Percentiles rank a stretch among this genome's conserved stretches.
Conservation (phyloP, 1,284 basidiomycete species). For the Cerioporus squamosus region DNA sequence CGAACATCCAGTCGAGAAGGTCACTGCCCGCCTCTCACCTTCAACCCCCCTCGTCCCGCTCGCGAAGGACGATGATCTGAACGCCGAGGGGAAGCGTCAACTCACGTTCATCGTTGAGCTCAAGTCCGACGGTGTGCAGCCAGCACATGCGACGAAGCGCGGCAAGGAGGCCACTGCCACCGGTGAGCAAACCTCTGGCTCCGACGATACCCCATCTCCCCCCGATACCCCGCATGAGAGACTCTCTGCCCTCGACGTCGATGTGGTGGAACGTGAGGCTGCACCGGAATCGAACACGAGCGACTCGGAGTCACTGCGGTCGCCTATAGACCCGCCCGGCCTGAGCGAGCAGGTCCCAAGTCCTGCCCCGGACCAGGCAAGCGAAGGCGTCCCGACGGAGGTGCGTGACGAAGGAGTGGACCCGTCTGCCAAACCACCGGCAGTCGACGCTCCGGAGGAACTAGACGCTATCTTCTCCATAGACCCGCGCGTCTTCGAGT, state of each 20-base stretch:
- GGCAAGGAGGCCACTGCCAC: not conserved
- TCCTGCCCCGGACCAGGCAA: too few relatives aligned
- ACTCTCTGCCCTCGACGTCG: too few relatives aligned
- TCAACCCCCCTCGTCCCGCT: not conserved
- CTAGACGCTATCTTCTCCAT: too few relatives aligned
- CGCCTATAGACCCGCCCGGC: not conserved
- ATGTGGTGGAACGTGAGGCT: too few relatives aligned
- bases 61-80: not conserved
- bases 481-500: too few relatives aligned
- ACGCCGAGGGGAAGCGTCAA: slow-evolving; percentile 1
- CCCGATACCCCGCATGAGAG: too few relatives aligned
- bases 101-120: slow-evolving; percentile 26
- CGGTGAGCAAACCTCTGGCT: not conserved
- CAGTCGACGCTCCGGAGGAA: too few relatives aligned
- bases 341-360: not conserved
- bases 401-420: too few relatives aligned
- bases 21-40: not conserved
- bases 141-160: not conserved
- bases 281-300: not conserved
- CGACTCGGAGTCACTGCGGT: not conserved
- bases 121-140: slow-evolving; percentile 7
- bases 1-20: too few relatives aligned
- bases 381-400: too few relatives aligned
- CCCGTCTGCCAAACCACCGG: too few relatives aligned
- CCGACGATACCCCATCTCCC: too few relatives aligned